A percentile compares a stretch with the other conserved stretches of the same genome.
Evolutionary conservation across 2,329 filamentous ascomycete genomes (phyloP).

Genomic region (Akanthomyces muscarius): DNA sequence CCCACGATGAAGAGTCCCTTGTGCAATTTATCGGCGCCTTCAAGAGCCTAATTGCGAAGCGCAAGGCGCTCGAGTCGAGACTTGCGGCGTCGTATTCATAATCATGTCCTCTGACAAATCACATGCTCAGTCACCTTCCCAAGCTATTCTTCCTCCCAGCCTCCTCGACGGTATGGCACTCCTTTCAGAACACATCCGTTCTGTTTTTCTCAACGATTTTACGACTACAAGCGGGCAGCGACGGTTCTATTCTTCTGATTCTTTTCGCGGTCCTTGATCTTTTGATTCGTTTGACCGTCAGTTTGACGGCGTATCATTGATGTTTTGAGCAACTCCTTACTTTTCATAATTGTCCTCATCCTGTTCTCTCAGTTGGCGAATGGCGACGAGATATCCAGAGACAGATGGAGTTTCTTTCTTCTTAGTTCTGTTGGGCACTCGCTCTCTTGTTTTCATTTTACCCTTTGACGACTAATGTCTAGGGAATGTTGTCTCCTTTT

Average conservation of each 20-base stretch:
- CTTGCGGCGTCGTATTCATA: constrained; percentile 29
- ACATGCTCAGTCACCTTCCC: not conserved
- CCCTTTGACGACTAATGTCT: not conserved
- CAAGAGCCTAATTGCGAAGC: constrained; percentile 76
- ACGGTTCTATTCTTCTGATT: not conserved
- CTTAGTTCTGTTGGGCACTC: not conserved
- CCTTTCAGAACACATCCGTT: not conserved
- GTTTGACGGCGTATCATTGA: not conserved
- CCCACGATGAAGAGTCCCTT: constrained; percentile 74
- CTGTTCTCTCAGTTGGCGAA: not conserved
- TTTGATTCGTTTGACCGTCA: not conserved
- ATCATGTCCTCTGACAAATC: not conserved
- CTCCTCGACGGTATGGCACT: constrained; percentile 8
- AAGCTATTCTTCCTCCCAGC: not conserved
- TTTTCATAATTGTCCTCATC: not conserved
- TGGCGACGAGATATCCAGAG: not conserved
- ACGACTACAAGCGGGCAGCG: constrained; percentile 14
- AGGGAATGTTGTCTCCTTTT: not conserved
- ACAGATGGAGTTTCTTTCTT: not conserved
- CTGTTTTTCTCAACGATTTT: constrained; percentile 13
- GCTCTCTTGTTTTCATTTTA: not conserved
- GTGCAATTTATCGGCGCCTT: constrained; percentile 84
- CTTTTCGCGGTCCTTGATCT: constrained; percentile 11
- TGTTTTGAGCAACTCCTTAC: not conserved
- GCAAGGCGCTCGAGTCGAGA: constrained; percentile 58